Conservation (phyloP, 1,139 yeast species). For the Pneumocystis canis region DNA sequence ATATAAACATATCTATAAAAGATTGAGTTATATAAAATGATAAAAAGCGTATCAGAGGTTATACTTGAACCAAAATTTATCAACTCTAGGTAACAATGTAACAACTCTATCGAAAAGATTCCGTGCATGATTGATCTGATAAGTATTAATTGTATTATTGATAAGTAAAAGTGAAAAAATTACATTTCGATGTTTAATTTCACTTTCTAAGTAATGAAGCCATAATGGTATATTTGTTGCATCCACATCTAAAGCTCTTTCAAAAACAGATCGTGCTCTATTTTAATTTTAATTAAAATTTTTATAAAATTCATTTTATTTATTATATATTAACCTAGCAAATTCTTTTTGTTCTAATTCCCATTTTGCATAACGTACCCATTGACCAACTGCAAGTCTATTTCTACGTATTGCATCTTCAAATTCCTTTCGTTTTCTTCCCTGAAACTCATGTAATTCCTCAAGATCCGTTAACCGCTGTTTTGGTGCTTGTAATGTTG, state of each 20-base stretch:
- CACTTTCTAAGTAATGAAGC: conserved; percentile 71
- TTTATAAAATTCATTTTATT: background rate
- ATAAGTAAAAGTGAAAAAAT: background rate
- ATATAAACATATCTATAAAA: conserved; percentile 41
- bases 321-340: conserved; percentile 21
- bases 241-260: conserved; percentile 71
- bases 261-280: conserved; percentile 75
- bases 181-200: conserved; percentile 46
- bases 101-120: conserved; percentile 71
- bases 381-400: conserved; percentile 66
- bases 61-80: conserved; percentile 67
- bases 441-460: conserved; percentile 62
- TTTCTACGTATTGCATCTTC: conserved; percentile 78
- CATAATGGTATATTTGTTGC: conserved; percentile 66
- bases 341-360: conserved; percentile 70
- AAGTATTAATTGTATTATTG: background rate
- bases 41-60: background rate
- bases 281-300: conserved; percentile 19
- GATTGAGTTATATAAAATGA: background rate
- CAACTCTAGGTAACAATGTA: conserved; percentile 57
- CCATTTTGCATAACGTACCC: conserved; percentile 86
- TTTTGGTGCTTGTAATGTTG: conserved; percentile 31
- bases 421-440: conserved; percentile 62
- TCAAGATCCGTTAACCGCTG: conserved; percentile 59
- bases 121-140: conserved; percentile 62